Evolutionary conservation across 257 asterid species (phyloP), one percentile per base, ranked within the genome.

Genomic region (Sherardia arvensis): DNA sequence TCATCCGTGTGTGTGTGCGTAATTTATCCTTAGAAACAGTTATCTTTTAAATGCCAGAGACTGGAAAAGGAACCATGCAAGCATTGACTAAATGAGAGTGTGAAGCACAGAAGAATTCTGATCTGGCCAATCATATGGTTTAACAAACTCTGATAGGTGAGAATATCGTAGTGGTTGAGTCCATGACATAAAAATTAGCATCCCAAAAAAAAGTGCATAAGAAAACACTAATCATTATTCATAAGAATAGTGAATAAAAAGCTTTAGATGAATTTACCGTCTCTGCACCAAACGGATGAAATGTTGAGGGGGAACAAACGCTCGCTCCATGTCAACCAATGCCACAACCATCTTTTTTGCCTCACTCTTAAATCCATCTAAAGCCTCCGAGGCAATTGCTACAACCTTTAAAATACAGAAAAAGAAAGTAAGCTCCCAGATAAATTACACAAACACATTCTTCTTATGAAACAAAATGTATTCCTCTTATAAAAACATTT

Each of bases 281-380:
- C 97, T 81, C 80, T 90, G 99, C 69, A 93, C 95, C 75, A 93
- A 72, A 61, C 96, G 97, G 62, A 93, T 87, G 66, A 93, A 93
- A 75, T 93, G 99, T 69, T 93, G 99, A 6, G 99, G 96, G 62
- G 99, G 99, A 64, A 92, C 99, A 81, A 85, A 92, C 47, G 94
- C 99, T 38, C 96, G 85, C 77, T 92, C 97, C 99, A 92, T 92
- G 84, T 92, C 97, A 45, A 92, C 99, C 78, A 92, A 95, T 27
- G 96, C 97, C 70, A 90, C 97, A 34, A 92, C 99, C 97, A 92
- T 92, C 69, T 74, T 89, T 78, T 80, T 87, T 11, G 99, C 91
- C 73, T 92, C 96, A 69, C 15, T 76, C 82, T 87, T 92, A 78
- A 85, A 92, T 23, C 94, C 95, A 80, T 92, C 97, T 81, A 89